Base-by-base conservation (phyloP, 306 rosid genomes). In the Abrus pulchellus region DNA sequence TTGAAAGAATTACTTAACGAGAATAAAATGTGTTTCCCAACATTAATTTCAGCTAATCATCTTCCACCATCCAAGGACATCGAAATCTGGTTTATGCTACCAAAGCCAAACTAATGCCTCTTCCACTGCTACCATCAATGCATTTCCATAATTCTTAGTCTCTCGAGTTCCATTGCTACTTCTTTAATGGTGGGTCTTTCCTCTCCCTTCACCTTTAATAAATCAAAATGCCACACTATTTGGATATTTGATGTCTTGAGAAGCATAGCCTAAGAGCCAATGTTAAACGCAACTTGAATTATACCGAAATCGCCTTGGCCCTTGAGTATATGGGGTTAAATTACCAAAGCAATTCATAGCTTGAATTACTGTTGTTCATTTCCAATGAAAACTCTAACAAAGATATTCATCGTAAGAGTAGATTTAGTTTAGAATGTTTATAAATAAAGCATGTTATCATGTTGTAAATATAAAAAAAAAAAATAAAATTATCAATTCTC, bases 141-240 rank as follows among this genome's bases (percentile, higher is more conserved):
- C 2, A 43, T 57, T 61, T 13, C 85, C 75, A 62, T 30, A 28
- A 68, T 38, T 52, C 80, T 70, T 6, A 90, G 32, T n/a, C 89
- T 83, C n/a, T 90, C 91, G 13, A 90, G 64, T 61, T 88, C 89
- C 78, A 30, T 83, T 9, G 85, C 90, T 11, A 87, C 86, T 71
- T 88, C 87, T 82, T 82, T 90, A 91, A 90, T 88, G 5, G 50
- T 69, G 0, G 90, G 94, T 1, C 92, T 84, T 34, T 88, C 88
- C 59, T 87, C 90, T 43, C 91, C 88, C 9, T 13, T 88, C 1
- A 83, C 3, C 36, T 63, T 82, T 11, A 90, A 36, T 36, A 30
- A 12, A 1, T 1, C 3, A 60, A 60, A 30, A 28, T 57, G 62
- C 40, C 27, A 50, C 2, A 1, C 13, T 48, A 43, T 43, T 43